phyloP scores from a whole-genome alignment of 352 stramenopile genomes.

The Phytophthora podocarpi region DNA sequence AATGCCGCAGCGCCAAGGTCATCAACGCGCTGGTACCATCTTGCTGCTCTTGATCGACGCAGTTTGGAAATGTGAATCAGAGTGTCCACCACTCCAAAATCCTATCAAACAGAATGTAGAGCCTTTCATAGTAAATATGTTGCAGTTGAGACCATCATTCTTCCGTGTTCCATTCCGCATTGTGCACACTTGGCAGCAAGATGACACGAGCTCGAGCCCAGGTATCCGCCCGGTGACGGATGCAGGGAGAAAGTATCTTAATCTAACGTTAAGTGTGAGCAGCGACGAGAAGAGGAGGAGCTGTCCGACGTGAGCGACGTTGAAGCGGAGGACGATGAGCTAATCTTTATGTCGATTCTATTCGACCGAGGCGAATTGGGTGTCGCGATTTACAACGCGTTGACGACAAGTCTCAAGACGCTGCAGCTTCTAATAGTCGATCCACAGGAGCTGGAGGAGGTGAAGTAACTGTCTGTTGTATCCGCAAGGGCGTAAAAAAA shows the following conservation, averaged over 20 bases:
- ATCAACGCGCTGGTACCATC: constrained; percentile 17
- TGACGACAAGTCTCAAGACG: constrained; percentile 69
- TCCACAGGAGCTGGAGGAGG: constrained; percentile 51
- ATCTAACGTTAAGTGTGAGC: constrained; percentile 1
- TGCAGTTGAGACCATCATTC: constrained; percentile 32
- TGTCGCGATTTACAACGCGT: constrained; percentile 76
- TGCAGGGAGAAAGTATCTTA: neutral
- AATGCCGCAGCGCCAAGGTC: neutral
- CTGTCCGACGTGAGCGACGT: constrained; percentile 32
- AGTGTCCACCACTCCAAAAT: constrained; percentile 22
- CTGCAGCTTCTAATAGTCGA: constrained; percentile 54
- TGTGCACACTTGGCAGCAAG: constrained; percentile 2
- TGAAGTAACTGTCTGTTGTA: constrained; percentile 19
- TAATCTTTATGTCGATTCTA: constrained; percentile 75
- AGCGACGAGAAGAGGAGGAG: constrained; percentile 14
- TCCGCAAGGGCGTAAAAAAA: neutral
- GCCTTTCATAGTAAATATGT: constrained; percentile 29
- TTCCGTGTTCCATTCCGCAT: constrained; percentile 13
- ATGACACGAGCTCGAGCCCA: constrained; percentile 17
- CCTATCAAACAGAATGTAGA: constrained; percentile 28
- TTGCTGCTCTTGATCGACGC: constrained; percentile 7
- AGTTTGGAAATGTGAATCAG: constrained; percentile 35
- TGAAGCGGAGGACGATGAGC: constrained; percentile 46
- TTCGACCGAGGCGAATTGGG: constrained; percentile 71
- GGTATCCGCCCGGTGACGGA: constrained; percentile 10